Evolutionary conservation across 192 early-diverging fungal genomes (phyloP), one percentile per base, ranked within the genome.

Genomic region (Funneliformis geosporum): DNA sequence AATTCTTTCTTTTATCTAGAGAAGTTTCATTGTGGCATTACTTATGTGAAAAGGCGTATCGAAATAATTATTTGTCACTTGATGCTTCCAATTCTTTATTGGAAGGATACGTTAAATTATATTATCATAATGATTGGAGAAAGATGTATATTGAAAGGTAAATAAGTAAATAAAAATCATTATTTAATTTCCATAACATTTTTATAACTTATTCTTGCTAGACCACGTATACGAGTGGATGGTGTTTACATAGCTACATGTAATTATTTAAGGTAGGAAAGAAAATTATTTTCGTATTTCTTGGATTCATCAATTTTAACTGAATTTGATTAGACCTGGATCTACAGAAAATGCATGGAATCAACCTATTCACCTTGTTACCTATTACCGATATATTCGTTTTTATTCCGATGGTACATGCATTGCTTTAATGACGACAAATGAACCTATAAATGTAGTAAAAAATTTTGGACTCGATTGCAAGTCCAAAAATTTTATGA

Each of bases 211-310:
- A 21, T 40, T 68, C 11, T 68, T 21, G 18, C 62, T 27, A 69
- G 83, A 60, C 83, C 86, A 9, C 61, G 86, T 6, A 76, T 87
- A 67, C 69, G 83, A 43, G 81, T 76, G 60, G 83, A 87, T 81
- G 85, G 85, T 33, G 78, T 87, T 47, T 87, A 84, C 43, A 87
- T 87, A 27, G 81, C 85, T 4, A 83, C 60, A 8, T 84, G 86
- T 39, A 73, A 82, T 70, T 84, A 86, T 82, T 47, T 83, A 11
- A 64, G 84, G 80, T 83, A 81, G 60, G 39, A 7, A 18, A 47
- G 1, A 5, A 12, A 23, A n/a, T 59, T 42, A 39, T 16, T 23
- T 18, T 5, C 23, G 12, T 16, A 10, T 47, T 47, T 44, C 16
- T 14, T 21, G n/a, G 6, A 16, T 47, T 72, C 3, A 2, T 38